Evolutionary conservation across 441 rosid genomes (phyloP).

Genomic region (Bruguiera hainesii): DNA sequence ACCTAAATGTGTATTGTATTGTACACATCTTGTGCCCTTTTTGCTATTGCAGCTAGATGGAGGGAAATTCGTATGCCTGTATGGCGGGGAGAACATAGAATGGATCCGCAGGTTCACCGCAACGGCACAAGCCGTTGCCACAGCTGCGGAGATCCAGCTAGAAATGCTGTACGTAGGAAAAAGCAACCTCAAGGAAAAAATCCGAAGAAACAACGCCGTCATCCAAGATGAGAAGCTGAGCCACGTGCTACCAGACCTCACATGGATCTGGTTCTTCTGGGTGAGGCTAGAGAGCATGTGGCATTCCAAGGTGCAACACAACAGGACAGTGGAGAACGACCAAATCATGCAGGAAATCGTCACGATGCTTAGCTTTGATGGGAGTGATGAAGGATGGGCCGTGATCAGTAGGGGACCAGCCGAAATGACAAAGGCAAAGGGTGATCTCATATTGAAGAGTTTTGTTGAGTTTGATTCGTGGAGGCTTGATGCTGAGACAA

Average conservation of each 20-base stretch:
- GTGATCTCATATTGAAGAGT: slow-evolving; percentile 33
- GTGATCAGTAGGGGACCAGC: slow-evolving; percentile 39
- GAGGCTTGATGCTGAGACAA: slow-evolving; percentile 28
- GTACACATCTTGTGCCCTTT: not conserved
- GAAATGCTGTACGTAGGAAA: slow-evolving; percentile 80
- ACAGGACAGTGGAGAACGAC: slow-evolving; percentile 42
- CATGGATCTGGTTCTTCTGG: slow-evolving; percentile 72
- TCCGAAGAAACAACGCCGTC: slow-evolving; percentile 33
- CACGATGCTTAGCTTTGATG: slow-evolving; percentile 59
- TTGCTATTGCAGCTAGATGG: slow-evolving; percentile 41
- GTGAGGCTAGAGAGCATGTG: slow-evolving; percentile 74
- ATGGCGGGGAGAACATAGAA: slow-evolving; percentile 76
- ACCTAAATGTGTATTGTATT: too few relatives aligned
- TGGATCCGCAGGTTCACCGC: slow-evolving; percentile 63
- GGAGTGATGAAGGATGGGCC: slow-evolving; percentile 74
- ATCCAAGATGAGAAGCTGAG: slow-evolving; percentile 47
- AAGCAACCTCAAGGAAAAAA: slow-evolving; percentile 56
- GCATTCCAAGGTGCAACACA: slow-evolving; percentile 58
- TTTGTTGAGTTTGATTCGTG: slow-evolving; percentile 39
- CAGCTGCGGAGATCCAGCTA: slow-evolving; percentile 38
- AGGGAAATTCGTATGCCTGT: slow-evolving; percentile 63
- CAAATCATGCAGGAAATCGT: slow-evolving; percentile 52
- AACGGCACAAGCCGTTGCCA: slow-evolving; percentile 37
- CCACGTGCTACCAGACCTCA: slow-evolving; percentile 38
- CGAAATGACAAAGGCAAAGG: slow-evolving; percentile 52